Evolutionary conservation across 306 rosid species (phyloP).

Genomic region (Dryas octopetala): DNA sequence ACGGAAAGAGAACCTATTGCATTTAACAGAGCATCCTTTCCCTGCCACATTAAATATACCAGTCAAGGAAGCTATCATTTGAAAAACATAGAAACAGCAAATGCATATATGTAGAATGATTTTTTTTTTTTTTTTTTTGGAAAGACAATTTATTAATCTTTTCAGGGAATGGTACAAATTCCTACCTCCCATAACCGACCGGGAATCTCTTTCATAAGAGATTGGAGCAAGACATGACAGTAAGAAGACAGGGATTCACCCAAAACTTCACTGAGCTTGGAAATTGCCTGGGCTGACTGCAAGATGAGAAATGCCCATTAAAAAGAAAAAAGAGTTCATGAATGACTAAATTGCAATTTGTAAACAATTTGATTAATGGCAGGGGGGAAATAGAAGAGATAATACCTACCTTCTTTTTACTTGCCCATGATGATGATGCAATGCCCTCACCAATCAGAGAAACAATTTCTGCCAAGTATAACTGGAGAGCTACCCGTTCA

Average conservation of each 20-base stretch:
- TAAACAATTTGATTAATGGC: slow-evolving; percentile 18
- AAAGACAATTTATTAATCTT: too few species aligned
- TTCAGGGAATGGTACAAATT: neutral
- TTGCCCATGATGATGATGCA: slow-evolving; percentile 82
- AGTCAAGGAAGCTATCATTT: neutral
- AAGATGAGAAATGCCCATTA: slow-evolving; percentile 27
- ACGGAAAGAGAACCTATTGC: slow-evolving; percentile 78
- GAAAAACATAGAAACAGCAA: neutral
- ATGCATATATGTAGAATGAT: neutral
- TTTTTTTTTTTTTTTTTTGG: too few species aligned
- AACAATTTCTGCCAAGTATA: slow-evolving; percentile 80
- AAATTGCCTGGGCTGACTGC: slow-evolving; percentile 88
- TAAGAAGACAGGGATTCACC: slow-evolving; percentile 80
- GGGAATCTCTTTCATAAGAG: slow-evolving; percentile 84
- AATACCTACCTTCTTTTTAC: slow-evolving; percentile 69
- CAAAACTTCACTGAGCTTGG: slow-evolving; percentile 88
- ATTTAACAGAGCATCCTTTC: slow-evolving; percentile 74
- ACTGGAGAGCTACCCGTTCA: slow-evolving; percentile 79
- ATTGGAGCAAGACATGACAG: slow-evolving; percentile 64
- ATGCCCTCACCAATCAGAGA: slow-evolving; percentile 71
- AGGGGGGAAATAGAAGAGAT: slow-evolving; percentile 13
- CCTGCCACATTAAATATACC: slow-evolving; percentile 48
- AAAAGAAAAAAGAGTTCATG: slow-evolving; percentile 5
- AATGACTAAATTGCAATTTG: slow-evolving; percentile 16
- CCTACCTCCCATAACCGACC: slow-evolving; percentile 97